phyloP scores from a whole-genome alignment of 352 stramenopile genomes.

The Salisapilia sapeloensis region DNA sequence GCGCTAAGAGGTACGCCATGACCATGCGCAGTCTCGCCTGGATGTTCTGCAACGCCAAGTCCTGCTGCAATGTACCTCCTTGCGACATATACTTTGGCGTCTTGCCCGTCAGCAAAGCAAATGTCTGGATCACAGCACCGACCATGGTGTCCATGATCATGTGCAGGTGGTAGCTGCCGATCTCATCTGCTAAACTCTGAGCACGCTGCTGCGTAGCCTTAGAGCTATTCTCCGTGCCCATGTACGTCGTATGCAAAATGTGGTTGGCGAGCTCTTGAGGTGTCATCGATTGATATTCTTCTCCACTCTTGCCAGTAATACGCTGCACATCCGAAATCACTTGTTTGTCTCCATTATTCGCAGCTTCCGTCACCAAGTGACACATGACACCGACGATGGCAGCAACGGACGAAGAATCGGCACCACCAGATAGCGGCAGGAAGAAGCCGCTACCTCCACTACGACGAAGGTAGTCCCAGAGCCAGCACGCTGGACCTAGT shows the following conservation, averaged over 20 bases:
- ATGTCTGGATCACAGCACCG: conserved; percentile 64
- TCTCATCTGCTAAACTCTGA: conserved; percentile 73
- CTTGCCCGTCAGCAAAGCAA: conserved; percentile 69
- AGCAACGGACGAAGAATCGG: conserved; percentile 92
- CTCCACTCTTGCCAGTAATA: conserved; percentile 39
- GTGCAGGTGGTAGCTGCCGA: conserved; percentile 91
- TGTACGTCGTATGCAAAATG: conserved; percentile 95
- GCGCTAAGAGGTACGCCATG: conserved; percentile 93
- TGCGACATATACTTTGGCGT: conserved; percentile 79
- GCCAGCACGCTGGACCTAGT: conserved; percentile 93
- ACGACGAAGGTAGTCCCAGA: conserved; percentile 97
- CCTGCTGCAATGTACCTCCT: conserved; percentile 86
- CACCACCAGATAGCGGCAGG: conserved; percentile 92
- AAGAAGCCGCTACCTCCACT: conserved; percentile 84
- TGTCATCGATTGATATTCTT: conserved; percentile 40
- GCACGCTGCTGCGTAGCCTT: conserved; percentile 83
- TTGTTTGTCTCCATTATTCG: conserved; percentile 54
- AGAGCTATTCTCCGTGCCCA: conserved; percentile 95
- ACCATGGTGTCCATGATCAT: conserved; percentile 95
- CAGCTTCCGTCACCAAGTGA: conserved; percentile 81
- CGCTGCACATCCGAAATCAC: conserved; percentile 78
- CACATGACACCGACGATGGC: conserved; percentile 98
- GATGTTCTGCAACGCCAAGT: conserved; percentile 98
- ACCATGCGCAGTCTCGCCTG: conserved; percentile 97
- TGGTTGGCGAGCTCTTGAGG: conserved; percentile 83